Evolutionary conservation across 371 early-diverging fungal genomes (phyloP).

Genomic region (Chytridium lagenaria): DNA sequence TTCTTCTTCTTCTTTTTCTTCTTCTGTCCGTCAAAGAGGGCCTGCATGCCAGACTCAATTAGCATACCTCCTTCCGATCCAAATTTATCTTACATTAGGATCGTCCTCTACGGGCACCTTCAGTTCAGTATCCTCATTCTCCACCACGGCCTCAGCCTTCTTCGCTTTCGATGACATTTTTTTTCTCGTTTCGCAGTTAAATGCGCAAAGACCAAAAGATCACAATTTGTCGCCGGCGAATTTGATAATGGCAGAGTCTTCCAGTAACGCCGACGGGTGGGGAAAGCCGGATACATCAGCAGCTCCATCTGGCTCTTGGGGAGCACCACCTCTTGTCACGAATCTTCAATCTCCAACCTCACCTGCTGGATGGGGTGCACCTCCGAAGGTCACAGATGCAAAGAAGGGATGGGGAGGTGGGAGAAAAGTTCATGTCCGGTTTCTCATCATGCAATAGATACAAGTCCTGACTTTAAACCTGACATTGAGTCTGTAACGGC

Average conservation of each 20-base stretch:
- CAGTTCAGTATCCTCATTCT: slow-evolving; percentile 33
- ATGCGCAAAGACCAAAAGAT: not conserved
- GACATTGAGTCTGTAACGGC: slow-evolving; percentile 9
- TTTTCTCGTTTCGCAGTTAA: not conserved
- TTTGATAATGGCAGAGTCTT: not conserved
- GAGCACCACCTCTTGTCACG: not conserved
- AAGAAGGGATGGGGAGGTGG: slow-evolving; percentile 24
- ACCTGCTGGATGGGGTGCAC: slow-evolving; percentile 17
- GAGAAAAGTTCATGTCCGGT: too few relatives aligned
- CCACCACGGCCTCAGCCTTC: slow-evolving; percentile 60
- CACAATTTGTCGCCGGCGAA: not conserved
- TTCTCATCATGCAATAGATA: too few relatives aligned
- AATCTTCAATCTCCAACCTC: not conserved
- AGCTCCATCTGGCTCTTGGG: not conserved
- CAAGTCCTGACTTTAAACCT: too few relatives aligned
- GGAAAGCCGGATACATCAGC: slow-evolving; percentile 7
- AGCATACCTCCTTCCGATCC: too few relatives aligned
- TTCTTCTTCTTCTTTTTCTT: slow-evolving; percentile 46
- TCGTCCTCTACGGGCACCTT: slow-evolving; percentile 17
- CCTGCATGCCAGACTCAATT: too few relatives aligned
- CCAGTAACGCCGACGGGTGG: slow-evolving; percentile 6
- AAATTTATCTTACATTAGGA: not conserved
- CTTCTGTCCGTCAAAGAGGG: slow-evolving; percentile 37
- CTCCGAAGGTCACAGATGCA: slow-evolving; percentile 24
- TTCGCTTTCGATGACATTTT: slow-evolving; percentile 64